Base-by-base conservation (phyloP, 306 rosid species). In the Dicorynia guianensis region DNA sequence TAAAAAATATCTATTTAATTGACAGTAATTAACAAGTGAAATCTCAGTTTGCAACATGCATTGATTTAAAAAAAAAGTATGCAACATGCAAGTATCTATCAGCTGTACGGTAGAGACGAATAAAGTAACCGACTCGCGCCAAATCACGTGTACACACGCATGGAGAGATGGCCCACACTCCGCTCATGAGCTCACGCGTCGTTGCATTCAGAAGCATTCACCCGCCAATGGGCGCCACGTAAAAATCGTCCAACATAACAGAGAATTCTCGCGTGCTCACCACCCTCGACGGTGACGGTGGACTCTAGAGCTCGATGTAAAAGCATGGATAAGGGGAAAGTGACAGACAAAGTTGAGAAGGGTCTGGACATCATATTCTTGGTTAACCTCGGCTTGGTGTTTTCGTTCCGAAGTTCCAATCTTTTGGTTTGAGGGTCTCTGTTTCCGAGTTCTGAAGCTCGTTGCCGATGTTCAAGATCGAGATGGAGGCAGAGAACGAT, bases 401-500 rank as follows among this genome's bases (percentile, higher is more conserved):
- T 39, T 34, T 11, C 30, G 1, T 25, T 38, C 36, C 12, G 0
- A 20, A 40, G 12, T 12, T 47, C 25, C 17, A 17, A 1, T 47
- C 13, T 33, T 36, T 57, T 38, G 36, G 34, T 38, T 8, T 70
- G 19, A 11, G 30, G 30, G 14, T 70, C 44, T 56, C 43, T 57
- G 76, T 67, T 11, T 47, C 18, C 56, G 52, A 64, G 25, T 49
- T 67, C 58, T 47, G 71, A 60, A 47, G 33, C 14, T 20, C 14
- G 14, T 58, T 63, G 65, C 5, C 73, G 46, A 49, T 68, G 33
- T 69, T 76, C 54, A 57, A 59, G 80, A 60, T 65, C 57, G 61
- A 82, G 79, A 87, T 84, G 86, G 82, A 84, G 5, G 69, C 73
- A 40, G 42, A 61, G 40, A 14, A 65, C 20, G 68, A 53, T 0